phyloP scores from a whole-genome alignment of 1,284 basidiomycete species.

The Laetiporus sulphureus region DNA sequence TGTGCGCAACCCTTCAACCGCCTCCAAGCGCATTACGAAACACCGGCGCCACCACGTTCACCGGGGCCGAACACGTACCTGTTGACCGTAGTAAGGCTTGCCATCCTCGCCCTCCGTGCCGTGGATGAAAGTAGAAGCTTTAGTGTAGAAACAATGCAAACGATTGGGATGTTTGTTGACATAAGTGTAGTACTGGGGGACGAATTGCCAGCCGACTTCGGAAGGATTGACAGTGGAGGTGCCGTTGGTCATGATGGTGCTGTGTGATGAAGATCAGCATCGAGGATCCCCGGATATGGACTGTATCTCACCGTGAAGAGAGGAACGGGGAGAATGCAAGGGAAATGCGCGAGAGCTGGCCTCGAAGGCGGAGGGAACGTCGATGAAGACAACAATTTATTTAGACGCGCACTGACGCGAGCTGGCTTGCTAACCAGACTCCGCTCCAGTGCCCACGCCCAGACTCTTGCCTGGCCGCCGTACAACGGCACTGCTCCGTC shows the following conservation, averaged over 20 bases:
- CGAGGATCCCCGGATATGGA: too few species aligned
- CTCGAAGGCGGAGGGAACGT: conserved; percentile 12
- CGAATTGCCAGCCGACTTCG: conserved; percentile 96
- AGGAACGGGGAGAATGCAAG: conserved; percentile 8
- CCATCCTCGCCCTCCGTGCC: conserved; percentile 93
- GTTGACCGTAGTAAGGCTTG: conserved; percentile 86
- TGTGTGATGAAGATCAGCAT: conserved; percentile 1
- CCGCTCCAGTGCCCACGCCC: conserved; percentile 7
- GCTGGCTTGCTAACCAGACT: conserved; percentile 5
- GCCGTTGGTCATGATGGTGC: conserved; percentile 30
- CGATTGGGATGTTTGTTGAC: conserved; percentile 96
- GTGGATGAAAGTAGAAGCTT: conserved; percentile 94
- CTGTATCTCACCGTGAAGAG: conserved; percentile 11
- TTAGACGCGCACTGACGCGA: conserved; percentile 19
- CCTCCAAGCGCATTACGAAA: conserved; percentile 4
- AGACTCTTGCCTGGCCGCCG: too few species aligned
- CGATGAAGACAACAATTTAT: conserved; percentile 5
- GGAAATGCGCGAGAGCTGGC: conserved; percentile 11
- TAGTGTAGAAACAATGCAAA: conserved; percentile 99
- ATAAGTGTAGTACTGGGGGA: conserved; percentile 95
- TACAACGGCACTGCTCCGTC: too few species aligned
- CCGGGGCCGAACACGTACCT: conserved; percentile 43
- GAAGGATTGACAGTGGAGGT: conserved; percentile 61
- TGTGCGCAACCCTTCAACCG: too few species aligned
- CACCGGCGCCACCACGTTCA: conserved; percentile 2